Base-by-base conservation (phyloP, 495 filamentous ascomycete genomes). In the Diplogelasinospora grovesii region DNA sequence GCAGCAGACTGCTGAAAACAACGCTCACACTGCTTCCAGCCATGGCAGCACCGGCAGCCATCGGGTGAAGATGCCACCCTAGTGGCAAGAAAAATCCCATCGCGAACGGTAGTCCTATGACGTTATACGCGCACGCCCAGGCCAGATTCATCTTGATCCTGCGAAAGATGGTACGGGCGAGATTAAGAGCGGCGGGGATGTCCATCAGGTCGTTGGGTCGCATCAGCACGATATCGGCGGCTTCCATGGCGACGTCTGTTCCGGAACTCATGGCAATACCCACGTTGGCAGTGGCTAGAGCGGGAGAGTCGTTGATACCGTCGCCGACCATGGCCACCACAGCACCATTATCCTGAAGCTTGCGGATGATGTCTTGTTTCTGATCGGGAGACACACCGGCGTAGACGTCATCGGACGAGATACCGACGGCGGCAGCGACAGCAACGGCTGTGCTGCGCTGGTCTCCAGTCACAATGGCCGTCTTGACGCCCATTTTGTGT, bases 301-400 rank as follows among this genome's bases (percentile, higher is more conserved):
- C 92, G 1, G 92, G 92, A 0, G 90, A 96, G 69, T 99, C 92
- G 60, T 99, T 99, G 73, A 99, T 96, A 25, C 92, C 92, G 57
- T 99, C 92, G 37, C 92, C 92, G 16, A 97, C 92, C 92, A 99
- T 97, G 49, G 87, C 92, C 16, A 99, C 85, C 36, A 81, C 69
- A 30, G 83, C 74, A 44, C 88, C 87, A 2, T 61, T 47, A 0
- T 67, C 69, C 63, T 96, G 85, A 24, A 96, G 73, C 30, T 78
- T 60, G 13, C 77, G 74, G 59, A 99, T 77, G 53, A 97, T 93
- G 19, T 69, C 66, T 46, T 88, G 86, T 47, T 99, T 99, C 49
- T 92, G 80, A 28, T 85, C 82, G 1, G 92, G 92, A 5, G 85
- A 85, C 22, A 88, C 83, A 11, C 82, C 82, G 24, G 92, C 87